Evolutionary conservation across 306 rosid species (phyloP), one percentile per base, ranked within the genome.

Genomic region (Fragaria iinumae): DNA sequence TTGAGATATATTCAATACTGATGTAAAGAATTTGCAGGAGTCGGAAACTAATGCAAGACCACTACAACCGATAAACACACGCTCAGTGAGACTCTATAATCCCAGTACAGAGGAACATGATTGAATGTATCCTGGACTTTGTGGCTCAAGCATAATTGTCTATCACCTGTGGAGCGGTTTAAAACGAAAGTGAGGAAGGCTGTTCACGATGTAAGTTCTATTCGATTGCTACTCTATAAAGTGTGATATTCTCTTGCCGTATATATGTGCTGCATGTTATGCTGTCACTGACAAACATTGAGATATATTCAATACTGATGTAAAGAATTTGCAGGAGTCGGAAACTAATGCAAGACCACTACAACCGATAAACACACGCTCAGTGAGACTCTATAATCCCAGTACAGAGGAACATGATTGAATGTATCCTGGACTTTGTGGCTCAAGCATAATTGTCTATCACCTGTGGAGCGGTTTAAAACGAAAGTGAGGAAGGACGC

Each of bases 161-260:
- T 55, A 4, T 39, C 67, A 55, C 67, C 55, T n/a, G 7, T 38
- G 8, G 23, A 17, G 56, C 8, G 38, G 14, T n/a, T 38, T 55
- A n/a, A 38, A 72, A 38, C 49, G 25, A 14, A 34, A n/a, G 16
- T 6, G 23, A 55, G 17, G 39, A 76, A 64, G 12, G 92, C 93
- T 1, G 92, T 87, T 86, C 85, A 90, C 64, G 98, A 93, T 82
- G 98, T 93, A 89, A 93, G 97, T 38, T 38, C 41, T 7, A 38
- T 85, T 77, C 50, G 43, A 60, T 7, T 55, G 43, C n/a, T 72
- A 43, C 29, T 25, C 27, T 21, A 14, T n/a, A 12, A 8, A 23
- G 4, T 14, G 9, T 52, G 66, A 11, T 27, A 59, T 36, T 3
- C 4, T 11, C 27, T 69, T 18, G 4, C 32, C 39, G 2, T 3